A percentile compares a stretch with the other conserved stretches of the same genome.
Conservation (phyloP, 495 filamentous ascomycete genomes). For the Oidiodendron maius region DNA sequence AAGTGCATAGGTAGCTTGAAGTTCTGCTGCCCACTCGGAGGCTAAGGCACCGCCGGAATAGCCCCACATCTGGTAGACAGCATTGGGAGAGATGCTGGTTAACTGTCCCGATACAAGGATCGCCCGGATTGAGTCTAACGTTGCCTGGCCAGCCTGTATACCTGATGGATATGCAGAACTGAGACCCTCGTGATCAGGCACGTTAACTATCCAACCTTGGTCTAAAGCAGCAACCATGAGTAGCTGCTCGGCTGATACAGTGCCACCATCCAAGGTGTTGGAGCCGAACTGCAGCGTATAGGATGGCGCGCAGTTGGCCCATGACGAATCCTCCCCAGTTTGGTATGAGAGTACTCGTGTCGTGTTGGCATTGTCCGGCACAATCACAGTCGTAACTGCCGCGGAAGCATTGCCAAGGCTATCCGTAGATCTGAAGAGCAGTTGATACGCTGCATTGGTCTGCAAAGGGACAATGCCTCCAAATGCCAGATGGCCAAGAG, state of each 20-base stretch:
- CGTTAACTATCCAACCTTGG: slow-evolving; percentile 39
- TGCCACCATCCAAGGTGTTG: neutral
- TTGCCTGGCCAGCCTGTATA: slow-evolving; percentile 36
- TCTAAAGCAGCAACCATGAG: slow-evolving; percentile 27
- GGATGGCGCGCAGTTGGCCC: neutral
- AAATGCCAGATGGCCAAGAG: slow-evolving; percentile 23
- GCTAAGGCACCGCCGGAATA: slow-evolving; percentile 52
- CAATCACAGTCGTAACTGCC: slow-evolving; percentile 42
- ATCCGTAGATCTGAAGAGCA: slow-evolving; percentile 46
- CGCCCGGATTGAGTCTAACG: slow-evolving; percentile 41
- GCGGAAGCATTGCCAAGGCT: slow-evolving; percentile 32
- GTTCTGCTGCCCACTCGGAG: slow-evolving; percentile 44
- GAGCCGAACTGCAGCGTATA: neutral
- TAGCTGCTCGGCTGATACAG: neutral
- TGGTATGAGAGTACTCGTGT: neutral
- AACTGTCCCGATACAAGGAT: slow-evolving; percentile 18
- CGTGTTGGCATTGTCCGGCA: slow-evolving; percentile 22
- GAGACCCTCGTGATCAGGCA: slow-evolving; percentile 42
- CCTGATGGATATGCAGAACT: slow-evolving; percentile 34
- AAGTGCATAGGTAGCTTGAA: slow-evolving; percentile 45
- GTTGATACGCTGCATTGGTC: slow-evolving; percentile 31
- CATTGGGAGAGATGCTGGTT: slow-evolving; percentile 3
- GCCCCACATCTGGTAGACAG: slow-evolving; percentile 38
- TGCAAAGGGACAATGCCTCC: slow-evolving; percentile 3
- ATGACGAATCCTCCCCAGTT: neutral